phyloP scores from a whole-genome alignment of 2,329 filamentous ascomycete genomes.

The Colletotrichum sp. region DNA sequence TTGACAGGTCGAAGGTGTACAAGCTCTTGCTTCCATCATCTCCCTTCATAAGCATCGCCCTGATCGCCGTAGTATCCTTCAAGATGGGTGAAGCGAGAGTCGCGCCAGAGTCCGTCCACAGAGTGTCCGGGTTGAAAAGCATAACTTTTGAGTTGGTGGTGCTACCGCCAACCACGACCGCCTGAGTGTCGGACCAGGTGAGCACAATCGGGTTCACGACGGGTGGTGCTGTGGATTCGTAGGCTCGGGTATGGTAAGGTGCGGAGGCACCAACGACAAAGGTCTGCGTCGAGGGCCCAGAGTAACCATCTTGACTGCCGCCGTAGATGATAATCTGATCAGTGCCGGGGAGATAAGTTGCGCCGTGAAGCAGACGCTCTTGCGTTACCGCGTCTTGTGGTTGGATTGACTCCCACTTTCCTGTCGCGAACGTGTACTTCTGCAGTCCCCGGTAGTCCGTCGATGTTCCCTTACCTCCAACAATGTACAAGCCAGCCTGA shows the following conservation, averaged over 20 bases:
- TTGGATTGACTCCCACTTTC: slow-evolving; percentile 55
- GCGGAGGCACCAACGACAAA: slow-evolving; percentile 72
- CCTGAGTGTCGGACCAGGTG: slow-evolving; percentile 73
- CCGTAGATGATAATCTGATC: slow-evolving; percentile 82
- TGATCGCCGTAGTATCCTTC: slow-evolving; percentile 60
- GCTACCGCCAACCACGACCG: slow-evolving; percentile 77
- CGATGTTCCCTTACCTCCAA: slow-evolving; percentile 70
- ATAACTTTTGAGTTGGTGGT: slow-evolving; percentile 71
- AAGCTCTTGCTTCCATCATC: slow-evolving; percentile 80
- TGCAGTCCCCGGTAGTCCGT: slow-evolving; percentile 77
- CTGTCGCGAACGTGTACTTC: slow-evolving; percentile 61
- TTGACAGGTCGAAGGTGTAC: slow-evolving; percentile 77
- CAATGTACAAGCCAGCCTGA: slow-evolving; percentile 74
- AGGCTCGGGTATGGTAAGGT: slow-evolving; percentile 68
- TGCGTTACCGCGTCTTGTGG: slow-evolving; percentile 59
- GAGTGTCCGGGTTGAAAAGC: slow-evolving; percentile 67
- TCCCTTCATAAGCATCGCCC: slow-evolving; percentile 70
- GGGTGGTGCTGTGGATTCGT: slow-evolving; percentile 64
- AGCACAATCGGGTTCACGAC: slow-evolving; percentile 74
- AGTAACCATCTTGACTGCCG: slow-evolving; percentile 68
- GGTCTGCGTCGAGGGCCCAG: slow-evolving; percentile 70
- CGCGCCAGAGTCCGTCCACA: slow-evolving; percentile 73
- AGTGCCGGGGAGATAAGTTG: slow-evolving; percentile 73
- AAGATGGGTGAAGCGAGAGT: slow-evolving; percentile 65
- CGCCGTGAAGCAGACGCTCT: slow-evolving; percentile 76